Evolutionary conservation across 2,329 filamentous ascomycete species (phyloP).

Genomic region (Aspergillus spinulosporus): DNA sequence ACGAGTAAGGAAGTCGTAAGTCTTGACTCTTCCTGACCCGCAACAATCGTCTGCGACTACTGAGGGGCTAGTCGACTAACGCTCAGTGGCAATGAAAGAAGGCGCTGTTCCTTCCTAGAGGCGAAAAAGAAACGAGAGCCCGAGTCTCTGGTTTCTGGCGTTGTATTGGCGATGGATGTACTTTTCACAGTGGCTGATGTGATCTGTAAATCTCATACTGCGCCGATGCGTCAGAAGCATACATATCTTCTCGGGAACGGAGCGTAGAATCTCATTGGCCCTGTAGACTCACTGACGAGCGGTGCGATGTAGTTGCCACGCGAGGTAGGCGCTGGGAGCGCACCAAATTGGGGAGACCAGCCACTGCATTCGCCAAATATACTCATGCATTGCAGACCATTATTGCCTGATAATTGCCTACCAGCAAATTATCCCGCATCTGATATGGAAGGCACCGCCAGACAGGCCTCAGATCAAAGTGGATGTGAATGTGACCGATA

Average conservation of each 20-base stretch:
- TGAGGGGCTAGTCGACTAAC: slow-evolving; percentile 17
- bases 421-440: background rate
- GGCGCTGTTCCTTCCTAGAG: background rate
- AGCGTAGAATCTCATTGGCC: background rate
- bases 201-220: background rate
- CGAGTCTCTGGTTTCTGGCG: background rate
- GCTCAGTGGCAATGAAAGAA: background rate
- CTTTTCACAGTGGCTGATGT: background rate
- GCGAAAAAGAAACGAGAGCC: slow-evolving; percentile 1
- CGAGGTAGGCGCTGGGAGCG: background rate
- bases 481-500: background rate
- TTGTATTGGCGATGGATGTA: background rate
- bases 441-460: background rate
- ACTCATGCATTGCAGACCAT: background rate
- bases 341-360: background rate
- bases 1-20: slow-evolving; percentile 8
- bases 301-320: background rate
- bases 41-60: slow-evolving; percentile 16
- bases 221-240: background rate
- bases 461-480: background rate
- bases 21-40: slow-evolving; percentile 2
- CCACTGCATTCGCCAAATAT: background rate
- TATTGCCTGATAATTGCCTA: background rate
- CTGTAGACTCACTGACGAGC: background rate
- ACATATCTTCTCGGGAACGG: too few species aligned